Evolutionary conservation across 2,329 filamentous ascomycete species (phyloP), one percentile per base, ranked within the genome.

Genomic region (Xylariales sp.): DNA sequence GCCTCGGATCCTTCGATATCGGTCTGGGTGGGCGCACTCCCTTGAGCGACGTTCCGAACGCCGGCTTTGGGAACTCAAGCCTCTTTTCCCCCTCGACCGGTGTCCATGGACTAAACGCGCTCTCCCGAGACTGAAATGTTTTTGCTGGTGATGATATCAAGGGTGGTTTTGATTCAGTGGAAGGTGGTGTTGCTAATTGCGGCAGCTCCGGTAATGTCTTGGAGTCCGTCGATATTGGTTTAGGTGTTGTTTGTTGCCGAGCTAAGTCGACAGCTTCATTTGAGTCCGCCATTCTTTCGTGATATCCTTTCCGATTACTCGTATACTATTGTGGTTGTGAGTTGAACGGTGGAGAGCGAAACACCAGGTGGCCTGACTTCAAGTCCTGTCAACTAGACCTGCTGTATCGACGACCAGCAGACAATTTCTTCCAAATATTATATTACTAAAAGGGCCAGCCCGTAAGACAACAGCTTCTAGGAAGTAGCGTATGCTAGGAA

Each of bases 121-220:
- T 31, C 15, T 29, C 37, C 3, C 25, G 25, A 3, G 25, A 31
- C 14, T 15, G 29, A 32, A 32, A 8, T 21, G 47, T 42, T 3
- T 35, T 36, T 21, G 38, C 31, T 9, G 42, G 35, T 8, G 33
- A 33, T 9, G 45, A 44, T 14, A 10, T 19, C 9, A 27, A 39
- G 22, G 18, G 31, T 5, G 24, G 14, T 5, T 28, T 25, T 11
- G 35, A 27, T 15, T 38, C 28, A 16, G 15, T 11, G 21, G 12
- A 27, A 4, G 35, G 15, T 14, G 33, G 20, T 21, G 24, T 38
- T 3, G 51, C 46, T 33, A 51, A 44, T 4, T 49, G 49, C 9
- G 55, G 54, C n/a, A 58, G 34, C 24, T 51, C 52, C 14, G 56
- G 56, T 11, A 56, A 42, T 5, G 50, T 47, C 44, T 57, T 58